Evolutionary conservation across 2,329 filamentous ascomycete genomes (phyloP), one percentile per base, ranked within the genome.

Genomic region (Paramyrothecium roridum): DNA sequence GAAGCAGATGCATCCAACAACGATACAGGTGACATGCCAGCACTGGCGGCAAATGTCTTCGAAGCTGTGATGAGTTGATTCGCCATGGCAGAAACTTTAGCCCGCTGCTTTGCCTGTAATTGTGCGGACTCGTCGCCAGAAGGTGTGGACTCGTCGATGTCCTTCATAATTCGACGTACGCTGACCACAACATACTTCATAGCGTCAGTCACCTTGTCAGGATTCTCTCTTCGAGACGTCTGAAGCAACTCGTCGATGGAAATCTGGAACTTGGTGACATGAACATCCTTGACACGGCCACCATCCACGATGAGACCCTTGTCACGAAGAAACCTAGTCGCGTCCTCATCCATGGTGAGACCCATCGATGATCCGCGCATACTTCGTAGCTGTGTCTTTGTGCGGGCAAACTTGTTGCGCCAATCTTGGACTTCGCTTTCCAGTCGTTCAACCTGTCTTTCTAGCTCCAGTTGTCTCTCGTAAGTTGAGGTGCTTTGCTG

Each of bases 61-160:
- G 91, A 89, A 1, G 93, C 91, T 2, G 93, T 98, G 65, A 98
- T 97, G 56, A 99, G 80, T 67, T 93, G 95, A 78, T 98, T 98
- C 50, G 95, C 93, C 1, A 93, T 96, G 2, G 89, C 88, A n/a
- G 92, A 96, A 3, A 98, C 89, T 56, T 88, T 88, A 51, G 84
- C 82, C 73, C 91, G 96, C 57, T 96, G 80, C 70, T 88, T 91
- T 26, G 80, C 76, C 60, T 86, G 85, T 59, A 87, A 78, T 60
- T 85, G 82, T 40, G 75, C 70, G 26, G 78, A 59, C 17, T 83
- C 77, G 37, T 82, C 82, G 58, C 84, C 81, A 37, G 74, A 80
- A 2, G 78, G 72, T 11, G 76, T 72, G 13, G 82, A 77, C 49
- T 83, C 80, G 53, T 87, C 86, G 26, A 96, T 84, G 62, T 95